Percentiles rank a stretch among this genome's conserved stretches.
These are phyloP conservation scores for Periconia digitata DNA, from an alignment of 2,329 filamentous ascomycete genomes.

Conservation along the genomic window DNA sequence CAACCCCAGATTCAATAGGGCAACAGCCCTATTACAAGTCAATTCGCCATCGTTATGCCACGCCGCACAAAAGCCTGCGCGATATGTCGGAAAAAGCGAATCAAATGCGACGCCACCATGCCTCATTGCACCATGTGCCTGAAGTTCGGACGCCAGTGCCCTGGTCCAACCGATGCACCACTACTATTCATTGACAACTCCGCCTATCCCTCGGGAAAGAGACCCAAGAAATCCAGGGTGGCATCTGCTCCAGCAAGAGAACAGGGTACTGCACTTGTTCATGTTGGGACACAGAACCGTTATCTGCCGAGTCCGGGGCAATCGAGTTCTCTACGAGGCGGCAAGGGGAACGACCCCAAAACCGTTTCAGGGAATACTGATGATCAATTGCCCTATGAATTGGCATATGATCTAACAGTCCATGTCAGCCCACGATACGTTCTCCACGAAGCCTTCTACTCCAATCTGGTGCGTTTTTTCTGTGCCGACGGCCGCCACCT, in stretches of 20 bases:
- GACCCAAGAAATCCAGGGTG: constrained; percentile 7
- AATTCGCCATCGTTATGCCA: constrained; percentile 12
- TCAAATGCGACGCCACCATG: constrained; percentile 26
- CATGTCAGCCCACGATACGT: constrained; percentile 10
- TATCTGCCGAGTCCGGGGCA: not conserved
- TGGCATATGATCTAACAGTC: constrained; percentile 4
- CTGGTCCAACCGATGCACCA: constrained; percentile 17
- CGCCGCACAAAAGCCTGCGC: constrained; percentile 21
- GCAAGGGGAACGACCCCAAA: not conserved
- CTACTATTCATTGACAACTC: constrained; percentile 11
- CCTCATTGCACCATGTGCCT: constrained; percentile 23
- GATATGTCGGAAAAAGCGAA: constrained; percentile 24
- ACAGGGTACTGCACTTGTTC: not conserved
- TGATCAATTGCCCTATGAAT: constrained; percentile 3
- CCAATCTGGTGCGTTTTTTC: constrained; percentile 19
- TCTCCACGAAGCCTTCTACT: constrained; percentile 19
- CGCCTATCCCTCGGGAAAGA: constrained; percentile 8
- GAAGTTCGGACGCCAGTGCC: constrained; percentile 16
- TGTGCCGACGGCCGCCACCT: constrained; percentile 15
- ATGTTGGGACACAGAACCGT: not conserved
- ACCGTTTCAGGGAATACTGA: not conserved
- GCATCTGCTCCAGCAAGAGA: not conserved
- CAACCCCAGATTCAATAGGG: not conserved
- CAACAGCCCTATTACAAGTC: not conserved
- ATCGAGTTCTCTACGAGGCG: not conserved